Percentiles rank a stretch among this genome's conserved stretches.
phyloP scores from a whole-genome alignment of 441 rosid species.

The Adansonia gregorii region DNA sequence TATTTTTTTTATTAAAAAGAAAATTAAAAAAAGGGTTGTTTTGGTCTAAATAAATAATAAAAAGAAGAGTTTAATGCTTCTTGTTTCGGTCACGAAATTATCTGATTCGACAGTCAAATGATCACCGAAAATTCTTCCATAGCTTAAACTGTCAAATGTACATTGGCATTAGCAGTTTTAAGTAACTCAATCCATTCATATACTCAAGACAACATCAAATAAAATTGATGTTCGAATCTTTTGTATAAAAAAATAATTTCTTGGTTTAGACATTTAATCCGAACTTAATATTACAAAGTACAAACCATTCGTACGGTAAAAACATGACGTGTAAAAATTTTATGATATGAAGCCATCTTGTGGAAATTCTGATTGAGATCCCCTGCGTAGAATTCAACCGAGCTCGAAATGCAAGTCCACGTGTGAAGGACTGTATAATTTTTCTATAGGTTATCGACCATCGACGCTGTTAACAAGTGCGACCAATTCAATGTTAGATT shows the following conservation, averaged over 20 bases:
- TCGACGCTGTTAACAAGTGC: slow-evolving; percentile 61
- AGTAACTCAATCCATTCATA: background rate
- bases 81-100: background rate
- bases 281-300: background rate
- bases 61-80: background rate
- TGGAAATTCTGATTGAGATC: background rate
- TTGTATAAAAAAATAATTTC: background rate
- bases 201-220: background rate
- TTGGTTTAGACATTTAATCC: background rate
- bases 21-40: background rate
- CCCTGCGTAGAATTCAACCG: background rate
- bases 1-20: background rate
- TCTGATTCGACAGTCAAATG: background rate
- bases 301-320: background rate
- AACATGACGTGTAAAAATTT: slow-evolving; percentile 1
- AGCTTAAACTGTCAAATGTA: background rate
- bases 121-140: background rate
- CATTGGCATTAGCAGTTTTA: background rate
- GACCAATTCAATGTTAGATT: slow-evolving; percentile 57
- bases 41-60: background rate
- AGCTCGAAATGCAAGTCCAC: background rate
- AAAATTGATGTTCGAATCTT: background rate
- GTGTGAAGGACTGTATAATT: background rate
- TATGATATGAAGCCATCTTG: background rate
- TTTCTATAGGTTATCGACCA: slow-evolving; percentile 36